Evolutionary conservation across 805 yeast genomes (phyloP), one percentile per base, ranked within the genome.

Genomic region (Wickerhamiella parazyma): DNA sequence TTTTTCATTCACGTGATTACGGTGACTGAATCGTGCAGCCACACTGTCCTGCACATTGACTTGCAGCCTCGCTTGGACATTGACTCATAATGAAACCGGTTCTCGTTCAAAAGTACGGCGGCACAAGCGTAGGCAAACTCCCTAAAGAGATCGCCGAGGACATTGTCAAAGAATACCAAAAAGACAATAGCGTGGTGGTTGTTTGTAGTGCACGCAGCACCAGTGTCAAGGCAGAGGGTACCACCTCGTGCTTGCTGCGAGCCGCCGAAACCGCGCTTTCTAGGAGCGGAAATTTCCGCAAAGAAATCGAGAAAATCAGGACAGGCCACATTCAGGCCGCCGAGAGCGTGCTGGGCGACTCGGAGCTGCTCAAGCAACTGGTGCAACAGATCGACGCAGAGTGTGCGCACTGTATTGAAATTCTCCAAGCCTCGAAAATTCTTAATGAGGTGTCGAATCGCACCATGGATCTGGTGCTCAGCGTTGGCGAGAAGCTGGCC

Each of bases 121-220:
- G 98, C 43, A 91, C 98, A 12, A 78, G 91, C 38, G 95, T 91
- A 25, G 98, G 98, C 18, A 91, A 91, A 60, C 87, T 91, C 61
- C 83, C 95, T 8, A 76, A 72, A 41, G 73, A 79, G 51, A 91
- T 91, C 44, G 86, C 85, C 21, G 80, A 81, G 47, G 83, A 85
- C 51, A 85, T 91, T 39, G 82, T 91, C 38, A 49, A 51, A 55
- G 73, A 68, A 19, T 84, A 76, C 58, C 66, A 76, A 28, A 44
- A 57, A 36, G 63, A 71, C 33, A 64, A 65, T 38, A 71, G 79
- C 44, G 94, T 87, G 12, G 96, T 94, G 2, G 93, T 89, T 19
- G 98, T 91, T 2, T 91, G 98, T 61, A 81, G 94, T 26, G 98
- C 98, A 2, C 73, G 98, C 51, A 84, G 95, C 11, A 77, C 95